Conservation (phyloP, 1,284 basidiomycete genomes). For the Mycosarcoma mackinlayi region DNA sequence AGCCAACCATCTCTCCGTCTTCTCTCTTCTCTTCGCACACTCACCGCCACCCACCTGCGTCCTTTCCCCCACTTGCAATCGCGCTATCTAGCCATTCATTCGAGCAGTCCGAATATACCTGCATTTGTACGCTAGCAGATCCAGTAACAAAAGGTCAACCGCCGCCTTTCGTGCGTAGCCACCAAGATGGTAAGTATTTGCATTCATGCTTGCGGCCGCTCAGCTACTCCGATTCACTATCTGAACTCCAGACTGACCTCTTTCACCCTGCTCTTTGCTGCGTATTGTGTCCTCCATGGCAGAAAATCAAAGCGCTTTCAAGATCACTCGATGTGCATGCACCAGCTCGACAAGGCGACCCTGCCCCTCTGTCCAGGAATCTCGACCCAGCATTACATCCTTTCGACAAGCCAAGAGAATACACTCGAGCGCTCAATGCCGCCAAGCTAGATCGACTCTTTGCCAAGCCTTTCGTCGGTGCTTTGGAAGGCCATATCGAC, state of each 20-base stretch:
- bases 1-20: neutral
- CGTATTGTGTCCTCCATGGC: neutral
- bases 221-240: neutral
- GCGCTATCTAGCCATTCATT: no score
- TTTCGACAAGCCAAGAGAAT: conserved; percentile 90
- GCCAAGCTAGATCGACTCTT: conserved; percentile 97
- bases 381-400: conserved; percentile 93
- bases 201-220: neutral
- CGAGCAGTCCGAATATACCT: neutral
- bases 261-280: neutral
- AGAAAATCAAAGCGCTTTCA: conserved; percentile 88
- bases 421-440: conserved; percentile 91
- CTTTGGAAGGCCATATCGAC: conserved; percentile 91
- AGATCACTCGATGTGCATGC: conserved; percentile 82
- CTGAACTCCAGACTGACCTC: neutral
- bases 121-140: neutral
- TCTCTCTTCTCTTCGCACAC: neutral
- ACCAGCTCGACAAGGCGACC: conserved; percentile 75
- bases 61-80: neutral
- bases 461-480: conserved; percentile 92
- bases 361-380: conserved; percentile 88
- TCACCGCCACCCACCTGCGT: neutral
- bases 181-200: conserved; percentile 10
- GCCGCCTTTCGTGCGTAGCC: neutral
- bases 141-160: no score